phyloP scores from a whole-genome alignment of 495 filamentous ascomycete genomes.

The Penicillium paxilli region DNA sequence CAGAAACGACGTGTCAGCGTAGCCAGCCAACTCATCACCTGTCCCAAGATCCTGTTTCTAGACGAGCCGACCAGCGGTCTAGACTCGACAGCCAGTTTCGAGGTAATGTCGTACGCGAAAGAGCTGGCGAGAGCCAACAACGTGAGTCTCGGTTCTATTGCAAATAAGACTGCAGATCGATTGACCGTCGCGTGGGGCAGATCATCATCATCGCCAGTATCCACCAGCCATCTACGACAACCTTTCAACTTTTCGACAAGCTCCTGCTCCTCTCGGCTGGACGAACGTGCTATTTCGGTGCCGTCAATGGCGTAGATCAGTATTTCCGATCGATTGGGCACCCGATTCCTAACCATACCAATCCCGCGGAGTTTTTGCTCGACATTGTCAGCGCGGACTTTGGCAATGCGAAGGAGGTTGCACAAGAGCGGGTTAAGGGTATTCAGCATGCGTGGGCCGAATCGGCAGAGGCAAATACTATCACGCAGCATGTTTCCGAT shows the following conservation, averaged over 20 bases:
- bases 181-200: constrained; percentile 30
- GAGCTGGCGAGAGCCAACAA: constrained; percentile 65
- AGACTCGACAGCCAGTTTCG: constrained; percentile 67
- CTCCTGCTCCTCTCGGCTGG: constrained; percentile 71
- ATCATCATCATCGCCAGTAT: constrained; percentile 76
- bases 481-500: constrained; percentile 12
- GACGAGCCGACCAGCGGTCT: constrained; percentile 83
- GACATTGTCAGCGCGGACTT: constrained; percentile 79
- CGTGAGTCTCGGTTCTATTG: constrained; percentile 34
- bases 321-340: constrained; percentile 62
- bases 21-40: constrained; percentile 75
- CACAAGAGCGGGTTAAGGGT: constrained; percentile 23
- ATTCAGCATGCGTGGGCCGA: constrained; percentile 35
- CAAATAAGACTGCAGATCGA: neutral
- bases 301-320: constrained; percentile 44
- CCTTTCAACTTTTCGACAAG: constrained; percentile 78
- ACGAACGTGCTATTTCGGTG: constrained; percentile 67
- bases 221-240: constrained; percentile 77
- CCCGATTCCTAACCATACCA: constrained; percentile 63
- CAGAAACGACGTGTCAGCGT: constrained; percentile 79
- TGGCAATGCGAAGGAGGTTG: constrained; percentile 41
- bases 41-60: constrained; percentile 74
- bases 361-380: constrained; percentile 77
- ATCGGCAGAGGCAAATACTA: constrained; percentile 14
- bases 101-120: constrained; percentile 65